Evolutionary conservation across 2,329 filamentous ascomycete species (phyloP), one percentile per base, ranked within the genome.

Genomic region (Chrysoporthe puriensis): DNA sequence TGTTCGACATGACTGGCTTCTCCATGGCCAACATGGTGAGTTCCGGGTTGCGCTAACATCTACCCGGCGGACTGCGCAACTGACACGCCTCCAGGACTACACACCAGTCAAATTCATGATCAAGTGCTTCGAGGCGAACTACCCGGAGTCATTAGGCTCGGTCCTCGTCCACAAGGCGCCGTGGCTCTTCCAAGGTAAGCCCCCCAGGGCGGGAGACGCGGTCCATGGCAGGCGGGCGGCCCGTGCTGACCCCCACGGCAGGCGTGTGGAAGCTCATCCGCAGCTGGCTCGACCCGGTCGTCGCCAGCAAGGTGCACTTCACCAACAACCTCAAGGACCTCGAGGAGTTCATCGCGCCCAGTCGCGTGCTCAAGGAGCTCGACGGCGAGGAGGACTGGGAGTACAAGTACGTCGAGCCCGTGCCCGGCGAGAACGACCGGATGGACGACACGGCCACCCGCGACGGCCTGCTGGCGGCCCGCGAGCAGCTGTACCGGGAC

Each of bases 31-130:
- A 99, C 79, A 98, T 99, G 96, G 88, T 90, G 80, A 76, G 82
- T 73, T 18, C 18, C 1, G 1, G 13, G 5, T 32, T 21, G n/a
- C 5, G 32, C 32, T 40, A 14, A 8, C 36, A 16, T 40, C 16
- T 1, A 7, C 21, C 16, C n/a, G 14, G 32, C 36, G 46, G 14
- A 9, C 16, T 21, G n/a, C 18, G 3, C 21, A 7, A 5, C 48
- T 36, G 11, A 71, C 64, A 46, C 74, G 75, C 46, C 77, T 67
- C 44, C 66, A 91, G 89, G 96, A 99, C 78, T 98, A 98, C 78
- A 88, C 92, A 0, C 95, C 96, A 1, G 93, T 99, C 67, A 99
- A 97, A 76, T 99, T 98, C 81, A 97, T 99, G 91, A 97, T 99
- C 79, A 97, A 97, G 79, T 97, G 94, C 79, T 99, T 99, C 76